phyloP scores from a whole-genome alignment of 768 basidiomycete genomes.

The Suillus subaureus region DNA sequence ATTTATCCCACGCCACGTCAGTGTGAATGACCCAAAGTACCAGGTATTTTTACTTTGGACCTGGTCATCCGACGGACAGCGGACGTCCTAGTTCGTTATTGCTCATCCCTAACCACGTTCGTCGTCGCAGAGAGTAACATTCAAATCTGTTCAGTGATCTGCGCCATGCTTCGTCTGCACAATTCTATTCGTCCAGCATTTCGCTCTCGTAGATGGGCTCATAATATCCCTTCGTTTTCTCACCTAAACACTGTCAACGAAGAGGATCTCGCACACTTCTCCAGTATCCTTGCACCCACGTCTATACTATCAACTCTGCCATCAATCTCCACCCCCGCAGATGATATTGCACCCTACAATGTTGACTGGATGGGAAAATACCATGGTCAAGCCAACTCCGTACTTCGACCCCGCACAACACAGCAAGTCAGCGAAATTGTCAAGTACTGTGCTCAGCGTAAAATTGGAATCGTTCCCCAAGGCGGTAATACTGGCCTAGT shows the following conservation, averaged over 20 bases:
- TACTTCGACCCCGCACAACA: conserved; percentile 87
- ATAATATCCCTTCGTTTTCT: conserved; percentile 23
- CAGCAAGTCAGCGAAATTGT: conserved; percentile 88
- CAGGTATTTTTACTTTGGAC: conserved; percentile 5
- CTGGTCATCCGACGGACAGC: neutral
- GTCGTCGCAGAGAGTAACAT: neutral
- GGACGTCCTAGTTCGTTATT: neutral
- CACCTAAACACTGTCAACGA: conserved; percentile 52
- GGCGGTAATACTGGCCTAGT: conserved; percentile 99
- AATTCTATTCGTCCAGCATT: conserved; percentile 4
- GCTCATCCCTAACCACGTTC: neutral
- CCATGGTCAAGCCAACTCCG: conserved; percentile 77
- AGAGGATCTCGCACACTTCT: conserved; percentile 67
- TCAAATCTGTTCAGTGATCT: neutral
- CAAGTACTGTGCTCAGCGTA: conserved; percentile 79
- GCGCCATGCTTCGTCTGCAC: conserved; percentile 15
- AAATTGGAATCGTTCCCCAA: conserved; percentile 93
- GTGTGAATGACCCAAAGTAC: neutral
- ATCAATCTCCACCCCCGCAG: conserved; percentile 44
- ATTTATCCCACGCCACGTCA: conserved; percentile 12
- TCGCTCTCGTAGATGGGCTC: conserved; percentile 20
- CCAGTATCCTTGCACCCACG: conserved; percentile 60
- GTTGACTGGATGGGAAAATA: conserved; percentile 98
- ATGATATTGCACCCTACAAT: conserved; percentile 82
- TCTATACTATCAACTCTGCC: conserved; percentile 71